Evolutionary conservation across 2,329 filamentous ascomycete species (phyloP), one percentile per base, ranked within the genome.

Genomic region (Erysiphe neolycopersici): DNA sequence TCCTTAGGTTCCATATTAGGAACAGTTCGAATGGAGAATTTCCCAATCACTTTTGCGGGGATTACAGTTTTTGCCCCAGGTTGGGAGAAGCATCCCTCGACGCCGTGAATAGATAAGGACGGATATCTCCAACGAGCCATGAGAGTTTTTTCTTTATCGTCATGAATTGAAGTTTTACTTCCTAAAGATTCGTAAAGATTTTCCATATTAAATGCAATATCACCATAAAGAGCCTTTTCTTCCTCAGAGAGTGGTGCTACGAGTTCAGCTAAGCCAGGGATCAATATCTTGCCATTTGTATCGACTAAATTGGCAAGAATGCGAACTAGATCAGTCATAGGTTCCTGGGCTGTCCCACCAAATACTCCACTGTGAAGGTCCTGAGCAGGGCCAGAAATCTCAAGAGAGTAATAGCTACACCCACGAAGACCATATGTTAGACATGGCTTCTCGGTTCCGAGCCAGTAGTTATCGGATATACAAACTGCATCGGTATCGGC

Each of bases 391-490:
- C 89, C 89, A 9, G 79, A 84, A 49, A 98, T 67, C 62, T 89
- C 80, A 52, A 98, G 63, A 43, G 79, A 81, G 67, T 95, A 98
- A 71, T 98, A 98, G 67, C 91, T 95, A 74, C 82, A 91, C 44
- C 89, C 89, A 52, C 89, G 80, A 49, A 98, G 78, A 53, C 89
- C 89, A 60, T 98, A 98, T 10, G 89, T 98, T 56, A 98, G 64
- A 61, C 89, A 98, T 12, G 89, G 89, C 70, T 94, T 94, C 69
- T 95, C 84, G 5, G 89, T 95, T 46, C 89, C 89, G 36, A 98
- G 76, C 89, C 89, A 98, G 74, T 98, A 98, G 71, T 98, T 98
- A 63, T 98, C 89, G 41, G 83, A 93, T 59, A 98, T 98, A 65
- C 89, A 98, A 47, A 95, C 83, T 5, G 85, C 89, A 52, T 98